Evolutionary conservation across 2,329 filamentous ascomycete genomes (phyloP), one percentile per base, ranked within the genome.

Genomic region (Hymenoscyphus albidus): DNA sequence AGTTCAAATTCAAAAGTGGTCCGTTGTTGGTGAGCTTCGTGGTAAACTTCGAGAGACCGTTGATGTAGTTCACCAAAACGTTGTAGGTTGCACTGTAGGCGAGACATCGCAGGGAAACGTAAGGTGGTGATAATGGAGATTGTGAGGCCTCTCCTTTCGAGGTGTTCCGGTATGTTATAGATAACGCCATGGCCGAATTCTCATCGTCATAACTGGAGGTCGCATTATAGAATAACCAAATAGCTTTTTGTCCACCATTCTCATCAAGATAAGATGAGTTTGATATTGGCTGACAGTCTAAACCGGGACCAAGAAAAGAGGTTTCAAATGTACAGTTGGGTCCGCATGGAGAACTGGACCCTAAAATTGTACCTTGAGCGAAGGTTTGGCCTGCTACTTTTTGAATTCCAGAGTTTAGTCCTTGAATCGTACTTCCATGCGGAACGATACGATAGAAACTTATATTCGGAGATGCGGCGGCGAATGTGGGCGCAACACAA

Each of bases 41-140:
- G 7, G 32, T 44, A 31, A 40, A 59, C 1, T 5, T 22, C 4
- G 58, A 27, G 14, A 59, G 9, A 27, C 58, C 18, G 42, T 59
- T 59, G 14, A 18, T 59, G 32, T 59, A 59, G 57, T 59, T 40
- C 32, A 59, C 57, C 5, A 18, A 35, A 40, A 59, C 57, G n/a
- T 59, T 18, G 14, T 59, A 59, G 3, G 57, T 59, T 3, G 57
- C 38, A n/a, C 40, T 40, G 35, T 39, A 59, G 57, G 57, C 57
- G 14, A 38, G 57, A 27, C 57, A 59, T 6, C 35, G 31, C 14
- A 42, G 16, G 16, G 42, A 27, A 27, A 27, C 22, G 35, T 59
- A 35, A 40, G 39, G 32, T 39, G 39, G 38, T 6, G 18, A 18
- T 7, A 35, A 13, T 13, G 16, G 13, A 6, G 12, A 5, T 5